Evolutionary conservation across 2,329 filamentous ascomycete genomes (phyloP), one percentile per base, ranked within the genome.

Genomic region (Thelonectria discophora): DNA sequence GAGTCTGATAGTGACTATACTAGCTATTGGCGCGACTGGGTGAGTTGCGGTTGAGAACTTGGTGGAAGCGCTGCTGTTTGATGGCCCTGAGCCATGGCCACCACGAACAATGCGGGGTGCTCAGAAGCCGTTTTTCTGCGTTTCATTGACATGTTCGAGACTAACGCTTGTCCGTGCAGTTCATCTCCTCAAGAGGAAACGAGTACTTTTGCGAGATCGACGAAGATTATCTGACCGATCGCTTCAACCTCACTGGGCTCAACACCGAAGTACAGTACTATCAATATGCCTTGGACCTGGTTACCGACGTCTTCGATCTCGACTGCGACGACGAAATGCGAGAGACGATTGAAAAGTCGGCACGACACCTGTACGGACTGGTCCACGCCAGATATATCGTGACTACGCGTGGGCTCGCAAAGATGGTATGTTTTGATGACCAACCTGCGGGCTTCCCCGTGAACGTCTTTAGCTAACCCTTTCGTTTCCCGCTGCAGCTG

Each of bases 131-230:
- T 45, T 12, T 12, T 34, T 57, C 40, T 53, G 30, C 18, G 15
- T 40, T 13, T 27, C 21, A n/a, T 32, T 32, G 5, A 13, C 6
- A n/a, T 48, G 21, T 32, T 15, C 45, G 43, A 42, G 37, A 60
- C 69, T 71, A 63, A 71, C 54, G 42, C 20, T 39, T 46, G 48
- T 54, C 30, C 55, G 46, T 39, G 42, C 75, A 99, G 95, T 99
- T 99, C 78, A 97, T 98, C 73, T 97, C 94, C 5, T 97, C 94
- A 6, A 88, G 95, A 58, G 95, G 95, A 68, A 98, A 99, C 80
- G 95, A 99, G 77, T 99, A 99, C 80, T 99, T 98, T 74, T 99
- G 95, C 86, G 95, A 99, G 77, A 98, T 99, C 73, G 95, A 99
- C 79, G 95, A 99, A 78, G 95, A 99, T 73, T 99, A 99, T 79